Base-by-base conservation (phyloP, 2,329 filamentous ascomycete genomes). In the Neophaeococcomyces mojaviensis region DNA sequence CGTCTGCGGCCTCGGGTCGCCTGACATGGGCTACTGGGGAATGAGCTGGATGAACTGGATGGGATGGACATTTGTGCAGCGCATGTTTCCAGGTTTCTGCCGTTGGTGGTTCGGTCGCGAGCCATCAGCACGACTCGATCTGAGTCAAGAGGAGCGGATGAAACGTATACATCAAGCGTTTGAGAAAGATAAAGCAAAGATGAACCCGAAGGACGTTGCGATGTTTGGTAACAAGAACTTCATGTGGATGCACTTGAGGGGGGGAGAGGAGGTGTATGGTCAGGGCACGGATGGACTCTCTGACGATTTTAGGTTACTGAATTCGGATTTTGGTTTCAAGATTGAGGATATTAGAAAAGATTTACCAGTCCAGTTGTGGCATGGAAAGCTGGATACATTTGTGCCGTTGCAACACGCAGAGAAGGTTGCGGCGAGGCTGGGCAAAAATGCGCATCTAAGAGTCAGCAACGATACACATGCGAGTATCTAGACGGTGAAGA, bases 301-400 rank as follows among this genome's bases (percentile, higher is more conserved):
- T 16, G 42, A 58, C 35, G 65, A 68, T 53, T 62, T 59, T 6
- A 58, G 39, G 36, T 12, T 61, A 24, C 50, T 60, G 32, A 59
- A 55, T 37, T 46, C 32, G 4, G 47, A 59, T 8, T 64, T 55
- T 52, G 64, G 62, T 1, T 68, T 68, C 44, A 43, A 49, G 42
- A 48, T 68, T 2, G 53, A 64, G 45, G 65, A 66, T 47, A 62
- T 67, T 20, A 42, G 62, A 3, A 39, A 48, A 1, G 64, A 67
- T 47, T 44, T 68, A 35, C 59, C 59, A 2, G 58, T 67, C 24
- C 57, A 63, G 46, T 34, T 68, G 51, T 67, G 64, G 64, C 61
- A 66, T 52, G 64, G 62, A 16, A 63, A 56, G 35, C 28, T 54
- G 2, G 64, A 68, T 55, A 52, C 20, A 16, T 55, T 52, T 49